Evolutionary conservation across 2,329 filamentous ascomycete species (phyloP).

Genomic region (Penicillium palitans): DNA sequence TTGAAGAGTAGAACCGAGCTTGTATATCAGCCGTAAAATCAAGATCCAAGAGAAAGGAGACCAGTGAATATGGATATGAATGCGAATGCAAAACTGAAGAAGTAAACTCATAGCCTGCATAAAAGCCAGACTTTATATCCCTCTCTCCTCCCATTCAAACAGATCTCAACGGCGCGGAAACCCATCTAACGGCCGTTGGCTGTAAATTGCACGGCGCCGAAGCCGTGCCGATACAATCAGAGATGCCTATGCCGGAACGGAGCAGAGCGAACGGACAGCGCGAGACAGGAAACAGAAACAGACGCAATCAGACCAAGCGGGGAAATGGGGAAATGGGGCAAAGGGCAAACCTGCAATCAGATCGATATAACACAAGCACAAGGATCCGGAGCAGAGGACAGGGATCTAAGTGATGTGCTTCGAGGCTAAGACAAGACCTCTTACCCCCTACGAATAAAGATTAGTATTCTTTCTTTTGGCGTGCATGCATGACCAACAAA

Average conservation of each 20-base stretch:
- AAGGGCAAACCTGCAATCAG: constrained; percentile 4
- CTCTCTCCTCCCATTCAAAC: constrained; percentile 2
- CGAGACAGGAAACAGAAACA: constrained; percentile 9
- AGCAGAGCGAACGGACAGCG: constrained; percentile 24
- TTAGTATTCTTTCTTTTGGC: not conserved
- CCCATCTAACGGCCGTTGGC: constrained; percentile 1
- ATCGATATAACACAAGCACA: constrained; percentile 9
- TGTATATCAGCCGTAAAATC: not conserved
- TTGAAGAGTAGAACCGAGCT: not conserved
- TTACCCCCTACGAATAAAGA: not conserved
- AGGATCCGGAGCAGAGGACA: not conserved
- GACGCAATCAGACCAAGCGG: constrained; percentile 18
- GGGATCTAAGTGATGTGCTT: not conserved
- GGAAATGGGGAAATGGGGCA: constrained; percentile 5
- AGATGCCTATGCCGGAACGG: constrained; percentile 14
- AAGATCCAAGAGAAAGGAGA: not conserved
- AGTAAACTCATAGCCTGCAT: not conserved
- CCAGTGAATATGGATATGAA: not conserved
- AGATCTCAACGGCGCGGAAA: constrained; percentile 10
- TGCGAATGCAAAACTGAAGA: not conserved
- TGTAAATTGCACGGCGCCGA: constrained; percentile 8
- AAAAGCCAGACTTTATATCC: constrained; percentile 17
- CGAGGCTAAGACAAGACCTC: constrained; percentile 1
- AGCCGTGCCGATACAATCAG: constrained; percentile 21
- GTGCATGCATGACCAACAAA: not conserved